Percentiles rank a stretch among this genome's conserved stretches.
Evolutionary conservation across 1,284 basidiomycete genomes (phyloP).

Genomic region (Coniferiporia weirii): DNA sequence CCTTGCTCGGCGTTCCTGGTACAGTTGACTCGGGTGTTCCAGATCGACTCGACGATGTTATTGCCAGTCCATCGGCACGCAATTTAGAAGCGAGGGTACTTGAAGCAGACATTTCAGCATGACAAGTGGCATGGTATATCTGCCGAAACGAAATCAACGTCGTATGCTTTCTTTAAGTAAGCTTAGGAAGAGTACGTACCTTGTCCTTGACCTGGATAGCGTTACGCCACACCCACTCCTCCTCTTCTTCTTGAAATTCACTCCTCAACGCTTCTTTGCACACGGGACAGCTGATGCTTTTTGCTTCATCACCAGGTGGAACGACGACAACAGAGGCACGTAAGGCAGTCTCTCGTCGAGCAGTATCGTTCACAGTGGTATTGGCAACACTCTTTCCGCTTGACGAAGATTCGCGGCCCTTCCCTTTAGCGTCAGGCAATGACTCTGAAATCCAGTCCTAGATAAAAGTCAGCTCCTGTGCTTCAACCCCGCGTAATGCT

Average conservation of each 20-base stretch:
- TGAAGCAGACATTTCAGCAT: conserved; percentile 66
- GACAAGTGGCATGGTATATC: conserved; percentile 91
- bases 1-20: conserved; percentile 24
- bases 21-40: conserved; percentile 56
- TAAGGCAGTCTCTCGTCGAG: conserved; percentile 69
- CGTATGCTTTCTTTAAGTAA: not conserved
- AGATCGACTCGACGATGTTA: conserved; percentile 49
- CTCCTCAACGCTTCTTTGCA: conserved; percentile 94
- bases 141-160: conserved; percentile 26
- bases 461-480: not conserved
- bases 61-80: conserved; percentile 36
- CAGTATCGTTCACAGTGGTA: conserved; percentile 39
- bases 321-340: conserved; percentile 81
- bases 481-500: not conserved
- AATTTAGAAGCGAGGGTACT: conserved; percentile 60
- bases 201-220: conserved; percentile 78
- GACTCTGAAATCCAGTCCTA: conserved; percentile 21
- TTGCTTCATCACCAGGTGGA: conserved; percentile 81
- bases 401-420: conserved; percentile 28
- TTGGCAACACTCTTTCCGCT: not conserved
- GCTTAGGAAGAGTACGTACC: conserved; percentile 38
- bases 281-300: conserved; percentile 82
- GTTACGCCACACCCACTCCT: conserved; percentile 98
- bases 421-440: conserved; percentile 37
- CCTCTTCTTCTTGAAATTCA: conserved; percentile 94